Percentiles rank a stretch among this genome's conserved stretches.
phyloP scores from a whole-genome alignment of 345 rosid genomes.

The Isatis tinctoria region DNA sequence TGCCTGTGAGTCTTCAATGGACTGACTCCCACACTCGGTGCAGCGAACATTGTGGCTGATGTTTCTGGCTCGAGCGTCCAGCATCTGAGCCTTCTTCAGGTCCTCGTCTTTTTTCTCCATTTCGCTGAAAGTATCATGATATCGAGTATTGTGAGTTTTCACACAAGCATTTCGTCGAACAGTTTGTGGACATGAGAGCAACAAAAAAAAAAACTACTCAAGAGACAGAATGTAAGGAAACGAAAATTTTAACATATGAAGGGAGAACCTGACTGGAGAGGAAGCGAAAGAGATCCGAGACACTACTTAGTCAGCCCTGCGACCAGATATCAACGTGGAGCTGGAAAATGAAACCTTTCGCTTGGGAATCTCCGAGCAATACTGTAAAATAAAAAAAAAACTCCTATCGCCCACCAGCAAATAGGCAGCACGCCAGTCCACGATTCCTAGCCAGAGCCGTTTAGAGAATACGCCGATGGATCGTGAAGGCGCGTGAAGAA shows the following conservation, averaged over 20 bases:
- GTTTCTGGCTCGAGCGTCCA: constrained; percentile 86
- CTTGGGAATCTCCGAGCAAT: background rate
- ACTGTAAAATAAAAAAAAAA: no score
- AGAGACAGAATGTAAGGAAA: background rate
- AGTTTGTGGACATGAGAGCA: constrained; percentile 3
- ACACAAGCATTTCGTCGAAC: constrained; percentile 44
- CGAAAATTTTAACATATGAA: background rate
- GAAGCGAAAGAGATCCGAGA: background rate
- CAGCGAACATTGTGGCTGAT: constrained; percentile 94
- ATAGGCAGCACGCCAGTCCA: background rate
- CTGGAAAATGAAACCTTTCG: background rate
- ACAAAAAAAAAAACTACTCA: background rate
- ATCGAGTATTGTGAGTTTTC: background rate
- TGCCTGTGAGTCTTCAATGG: constrained; percentile 98
- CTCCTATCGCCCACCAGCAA: background rate
- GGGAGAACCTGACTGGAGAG: constrained; percentile 7
- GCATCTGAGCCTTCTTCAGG: constrained; percentile 52
- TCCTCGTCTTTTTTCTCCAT: constrained; percentile 69
- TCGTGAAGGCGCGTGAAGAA: constrained; percentile 12
- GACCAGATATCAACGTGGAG: background rate
- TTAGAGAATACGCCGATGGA: constrained; percentile 1
- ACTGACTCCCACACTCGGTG: constrained; percentile 97
- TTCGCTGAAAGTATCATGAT: constrained; percentile 3
- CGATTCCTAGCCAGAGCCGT: background rate
- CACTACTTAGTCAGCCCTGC: background rate